Evolutionary conservation across 108 stramenopile genomes (phyloP), one percentile per base, ranked within the genome.

Genomic region (Licmophora abbreviata): DNA sequence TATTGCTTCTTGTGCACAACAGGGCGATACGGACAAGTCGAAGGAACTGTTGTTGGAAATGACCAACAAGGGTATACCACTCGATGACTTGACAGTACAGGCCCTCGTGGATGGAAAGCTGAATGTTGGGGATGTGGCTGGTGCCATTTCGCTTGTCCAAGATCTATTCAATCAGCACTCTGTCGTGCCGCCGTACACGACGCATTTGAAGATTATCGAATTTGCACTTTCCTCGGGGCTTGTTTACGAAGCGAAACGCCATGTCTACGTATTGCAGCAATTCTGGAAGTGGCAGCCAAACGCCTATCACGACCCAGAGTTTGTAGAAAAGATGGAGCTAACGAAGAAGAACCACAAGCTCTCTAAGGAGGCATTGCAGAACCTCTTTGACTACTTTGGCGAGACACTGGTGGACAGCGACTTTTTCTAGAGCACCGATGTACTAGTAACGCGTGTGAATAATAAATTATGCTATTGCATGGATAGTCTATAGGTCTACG

Each of bases 91-190:
- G 22, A 84, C 83, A 18, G 72, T 82, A 3, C 73, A 79, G 54
- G 63, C 75, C 21, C 74, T 85, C 44, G 80, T 70, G 2, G 79
- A 79, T 47, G 80, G 88, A 21, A 51, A 81, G 12, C 61, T 86
- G 25, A 91, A 91, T 54, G 40, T 79, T 12, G 82, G 82, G 4
- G 88, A 91, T 42, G 68, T 91, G 21, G 55, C 63, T 1, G 71
- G 68, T 9, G 88, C 84, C 18, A 59, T 76, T 9, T 64, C 72
- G 2, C 33, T 76, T 14, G 65, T 76, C 9, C 71, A 86, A 59
- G 84, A 91, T 44, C 69, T 64, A 49, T 91, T 91, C 57, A 86
- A 91, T 61, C 84, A 91, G 51, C 79, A 91, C 51, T 52, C 68
- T 26, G 68, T 81, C 4, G 44, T 91, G 9, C 88, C 88, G 38